Base-by-base conservation (phyloP, 305 asterid species). In the Fraxinus xanthoxyloides region DNA sequence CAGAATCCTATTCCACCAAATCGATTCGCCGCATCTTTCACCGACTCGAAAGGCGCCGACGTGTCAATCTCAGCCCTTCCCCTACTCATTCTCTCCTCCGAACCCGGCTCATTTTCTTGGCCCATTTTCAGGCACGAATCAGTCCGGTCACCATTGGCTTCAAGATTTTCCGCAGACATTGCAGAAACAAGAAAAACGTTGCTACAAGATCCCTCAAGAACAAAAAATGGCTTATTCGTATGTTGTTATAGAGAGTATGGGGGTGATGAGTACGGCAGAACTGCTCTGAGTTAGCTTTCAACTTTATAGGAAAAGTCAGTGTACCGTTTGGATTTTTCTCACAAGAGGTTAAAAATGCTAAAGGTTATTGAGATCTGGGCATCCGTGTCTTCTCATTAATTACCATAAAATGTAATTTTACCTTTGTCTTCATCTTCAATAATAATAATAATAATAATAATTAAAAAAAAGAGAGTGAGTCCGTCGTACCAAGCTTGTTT, bases 1-100 rank as follows among this genome's bases (percentile, higher is more conserved):
- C 99, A 95, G 86, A 93, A 93, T 15, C 95, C 99, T 86, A 93
- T 92, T 7, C 98, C 98, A 17, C 99, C 98, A 75, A 95, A 95
- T 15, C 92, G 90, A 76, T 35, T 87, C 10, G 95, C 95, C 23
- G 99, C 99, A 87, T 95, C 97, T 88, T 90, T 95, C 0, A 95
- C 99, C 1, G 98, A 95, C 90, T 92, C 97, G 82, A 95, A 92
- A 40, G 98, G 99, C 40, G 96, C 95, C 1, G 98, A 95, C 23
- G 99, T 95, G 87, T 94, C 99, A 34, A 95, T 91, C 85, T 92
- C 97, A 10, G 85, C 88, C 92, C 95, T 86, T 35, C 23, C 83
- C 54, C 28, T 24, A 24, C 30, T 77, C 36, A 5, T 24, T 65
- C 38, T 36, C 80, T 19, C 72, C 30, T 75, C 67, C 43, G 85